Conservation (phyloP, 202 grass and related monocot species). For the Elaeis oleifera region DNA sequence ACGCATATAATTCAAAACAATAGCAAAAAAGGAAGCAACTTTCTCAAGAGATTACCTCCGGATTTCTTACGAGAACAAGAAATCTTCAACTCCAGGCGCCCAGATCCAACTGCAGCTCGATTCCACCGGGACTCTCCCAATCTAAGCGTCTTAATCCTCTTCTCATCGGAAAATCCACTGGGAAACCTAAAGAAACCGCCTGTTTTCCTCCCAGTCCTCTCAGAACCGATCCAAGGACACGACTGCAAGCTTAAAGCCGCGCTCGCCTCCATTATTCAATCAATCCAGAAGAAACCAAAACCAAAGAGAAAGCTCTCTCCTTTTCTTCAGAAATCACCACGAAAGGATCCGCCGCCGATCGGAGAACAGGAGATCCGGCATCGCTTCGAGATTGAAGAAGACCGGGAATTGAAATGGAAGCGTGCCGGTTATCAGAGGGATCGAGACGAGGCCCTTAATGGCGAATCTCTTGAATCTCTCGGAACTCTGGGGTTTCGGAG, state of each 20-base stretch:
- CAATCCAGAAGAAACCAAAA: no score
- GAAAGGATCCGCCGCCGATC: no score
- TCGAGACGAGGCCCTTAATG: no score
- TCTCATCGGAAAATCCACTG: constrained; percentile 20
- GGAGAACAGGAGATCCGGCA: no score
- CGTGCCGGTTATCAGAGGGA: no score
- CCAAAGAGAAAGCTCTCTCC: no score
- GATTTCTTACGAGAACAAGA: constrained; percentile 18
- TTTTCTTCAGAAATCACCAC: no score
- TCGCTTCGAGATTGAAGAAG: no score
- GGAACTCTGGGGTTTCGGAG: no score
- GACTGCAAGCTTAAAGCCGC: constrained; percentile 21
- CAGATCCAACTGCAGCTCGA: constrained; percentile 13
- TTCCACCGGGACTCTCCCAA: background rate
- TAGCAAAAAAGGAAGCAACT: background rate
- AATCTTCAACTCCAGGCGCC: constrained; percentile 10
- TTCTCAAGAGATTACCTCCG: constrained; percentile 18
- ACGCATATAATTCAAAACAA: constrained; percentile 4
- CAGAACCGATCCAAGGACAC: constrained; percentile 18
- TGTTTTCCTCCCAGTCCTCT: constrained; percentile 12
- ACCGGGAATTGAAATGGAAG: no score
- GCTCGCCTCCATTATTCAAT: background rate
- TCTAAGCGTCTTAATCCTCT: constrained; percentile 2
- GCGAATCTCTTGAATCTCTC: no score
- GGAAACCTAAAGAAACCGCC: constrained; percentile 5